A percentile compares a stretch with the other conserved stretches of the same genome.
phyloP scores from a whole-genome alignment of 148 eudicot genomes.

The Chenopodium album region DNA sequence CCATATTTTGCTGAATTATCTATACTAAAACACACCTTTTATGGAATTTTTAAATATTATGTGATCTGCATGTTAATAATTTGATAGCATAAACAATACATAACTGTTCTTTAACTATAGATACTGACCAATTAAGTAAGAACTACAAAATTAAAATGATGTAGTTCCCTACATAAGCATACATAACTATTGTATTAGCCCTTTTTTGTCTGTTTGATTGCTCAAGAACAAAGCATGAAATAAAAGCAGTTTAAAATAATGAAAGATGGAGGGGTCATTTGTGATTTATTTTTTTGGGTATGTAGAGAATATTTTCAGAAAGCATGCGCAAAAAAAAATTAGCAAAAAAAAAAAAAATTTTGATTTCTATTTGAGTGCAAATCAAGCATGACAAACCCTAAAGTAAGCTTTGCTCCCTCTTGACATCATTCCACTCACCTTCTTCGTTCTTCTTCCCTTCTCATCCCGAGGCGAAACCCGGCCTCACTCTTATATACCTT shows the following conservation, averaged over 20 bases:
- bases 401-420: conserved; percentile 39
- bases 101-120: background rate
- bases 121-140: conserved; percentile 16
- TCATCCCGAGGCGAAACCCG: conserved; percentile 41
- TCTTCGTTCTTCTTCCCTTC: conserved; percentile 34
- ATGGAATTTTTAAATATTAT: too few relatives aligned
- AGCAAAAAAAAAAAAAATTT: background rate
- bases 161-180: conserved; percentile 26
- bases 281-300: background rate
- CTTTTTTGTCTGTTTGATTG: conserved; percentile 22
- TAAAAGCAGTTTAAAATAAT: conserved; percentile 28
- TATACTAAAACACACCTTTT: too few relatives aligned
- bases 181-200: conserved; percentile 28
- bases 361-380: conserved; percentile 29
- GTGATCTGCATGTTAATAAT: conserved; percentile 1
- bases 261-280: conserved; percentile 23
- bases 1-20: too few relatives aligned
- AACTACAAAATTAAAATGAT: conserved; percentile 15
- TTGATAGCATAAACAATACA: background rate
- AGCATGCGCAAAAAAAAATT: conserved; percentile 37
- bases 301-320: conserved; percentile 35
- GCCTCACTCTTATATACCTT: conserved; percentile 35
- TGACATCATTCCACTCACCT: conserved; percentile 58
- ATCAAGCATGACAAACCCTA: conserved; percentile 45
- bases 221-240: conserved; percentile 36